Evolutionary conservation across 2,329 filamentous ascomycete species (phyloP), one percentile per base, ranked within the genome.

Genomic region (Pyrenophora graminea): DNA sequence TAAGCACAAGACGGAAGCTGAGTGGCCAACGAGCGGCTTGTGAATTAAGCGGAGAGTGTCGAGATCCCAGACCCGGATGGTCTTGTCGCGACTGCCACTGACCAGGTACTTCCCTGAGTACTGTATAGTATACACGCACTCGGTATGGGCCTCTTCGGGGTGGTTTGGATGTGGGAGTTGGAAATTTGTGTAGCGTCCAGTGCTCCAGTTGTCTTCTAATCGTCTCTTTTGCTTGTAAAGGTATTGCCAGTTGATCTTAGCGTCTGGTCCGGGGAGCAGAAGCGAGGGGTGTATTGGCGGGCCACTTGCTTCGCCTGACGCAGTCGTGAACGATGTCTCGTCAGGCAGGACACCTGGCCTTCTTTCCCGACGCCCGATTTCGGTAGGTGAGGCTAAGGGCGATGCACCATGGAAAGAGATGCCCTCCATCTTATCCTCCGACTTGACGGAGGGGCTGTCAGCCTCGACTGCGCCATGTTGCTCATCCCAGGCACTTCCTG

Each of bases 61-160:
- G 58, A 97, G 78, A 70, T 96, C 85, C 94, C 94, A 99, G 42
- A 97, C 87, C 34, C 93, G 86, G 59, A 99, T 83, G 0, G 90
- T 90, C 59, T 84, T 86, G 68, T 99, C 94, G 45, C 94, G 84
- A 66, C 93, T 97, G 13, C 94, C 94, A 68, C 92, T 97, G 42
- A 97, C 93, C 8, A 99, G 81, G 71, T 88, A 94, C 57, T 91
- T 87, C 1, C 87, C 82, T 46, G 88, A 88, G 67, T 93, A 96
- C 71, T 99, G 93, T 45, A 99, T 85, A 2, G 90, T 93, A 73
- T 99, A 99, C 10, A 99, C 91, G 71, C 92, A 97, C 68, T 97
- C 93, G 17, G 81, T 82, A 69, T 99, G 94, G 1, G 90, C 90
- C 70, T 97, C 93, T 27, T 89, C 82, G 1, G 85, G 85, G 64